Base-by-base conservation (phyloP, 345 rosid genomes). In the Populus deltoides region DNA sequence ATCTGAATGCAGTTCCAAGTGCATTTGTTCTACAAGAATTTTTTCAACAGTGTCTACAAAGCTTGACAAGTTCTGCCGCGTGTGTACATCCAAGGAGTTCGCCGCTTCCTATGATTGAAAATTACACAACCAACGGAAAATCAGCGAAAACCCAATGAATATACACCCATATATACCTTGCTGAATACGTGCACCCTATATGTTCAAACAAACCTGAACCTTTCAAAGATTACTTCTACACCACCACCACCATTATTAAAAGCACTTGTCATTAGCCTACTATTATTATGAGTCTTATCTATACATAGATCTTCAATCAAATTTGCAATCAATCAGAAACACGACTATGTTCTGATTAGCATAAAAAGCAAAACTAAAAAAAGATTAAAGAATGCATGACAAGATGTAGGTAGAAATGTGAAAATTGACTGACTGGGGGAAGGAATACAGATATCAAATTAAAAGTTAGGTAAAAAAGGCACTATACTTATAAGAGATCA, bases 21-120 rank as follows among this genome's bases (percentile, higher is more conserved):
- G 67, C 81, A 75, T 82, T 73, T 86, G 84, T 20, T 85, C 86
- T 0, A 86, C 33, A 55, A 90, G 84, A 53, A 77, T 73, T 66
- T 84, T 85, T 61, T 89, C 91, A 9, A 90, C 76, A 6, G 80
- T 85, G 71, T 90, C 88, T 66, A 81, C 79, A 74, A 87, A 90
- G 82, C 77, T 78, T 45, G 86, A 66, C 81, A 90, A 79, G 74
- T 82, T 86, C 69, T 76, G 81, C 33, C 89, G 84, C 43, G 61
- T 24, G 6, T 80, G 62, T 36, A 68, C 70, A 66, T 86, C 90
- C 79, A 87, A 53, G 59, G 87, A 86, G 69, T 87, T 89, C 24
- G 82, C 90, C 43, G 71, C 70, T 82, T 87, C 90, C 92, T 90
- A 65, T 5, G 59, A 69, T 77, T 63, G 43, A 20, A 72, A 63